Conservation (phyloP, 2,329 filamentous ascomycete genomes). For the Sporothrix euskadiensis region DNA sequence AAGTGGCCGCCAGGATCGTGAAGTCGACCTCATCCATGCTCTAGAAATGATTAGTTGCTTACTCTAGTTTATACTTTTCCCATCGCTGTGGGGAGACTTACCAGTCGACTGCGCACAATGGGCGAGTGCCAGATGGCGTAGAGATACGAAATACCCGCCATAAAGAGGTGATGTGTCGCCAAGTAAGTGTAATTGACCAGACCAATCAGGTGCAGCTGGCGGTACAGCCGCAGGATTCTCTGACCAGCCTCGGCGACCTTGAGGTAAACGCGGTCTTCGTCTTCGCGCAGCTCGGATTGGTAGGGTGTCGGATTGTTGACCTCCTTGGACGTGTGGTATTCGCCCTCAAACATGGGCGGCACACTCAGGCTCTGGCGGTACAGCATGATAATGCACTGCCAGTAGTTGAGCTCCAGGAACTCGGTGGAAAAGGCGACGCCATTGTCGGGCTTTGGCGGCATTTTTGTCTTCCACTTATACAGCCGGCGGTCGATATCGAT, state of each 20-base stretch:
- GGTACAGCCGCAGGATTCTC: constrained; percentile 85
- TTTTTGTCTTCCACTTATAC: constrained; percentile 81
- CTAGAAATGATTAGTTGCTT: constrained; percentile 40
- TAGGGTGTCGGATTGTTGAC: constrained; percentile 64
- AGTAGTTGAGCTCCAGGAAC: constrained; percentile 93
- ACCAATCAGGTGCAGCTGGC: constrained; percentile 81
- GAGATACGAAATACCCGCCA: constrained; percentile 93
- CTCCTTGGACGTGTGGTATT: constrained; percentile 67
- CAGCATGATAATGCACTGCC: constrained; percentile 94
- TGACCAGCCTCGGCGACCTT: constrained; percentile 95
- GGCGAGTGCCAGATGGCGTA: constrained; percentile 98
- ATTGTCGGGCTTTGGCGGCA: constrained; percentile 74
- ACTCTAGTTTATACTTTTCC: neutral
- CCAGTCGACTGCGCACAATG: constrained; percentile 79
- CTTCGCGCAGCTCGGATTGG: constrained; percentile 67
- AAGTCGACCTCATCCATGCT: constrained; percentile 97
- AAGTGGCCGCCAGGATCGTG: constrained; percentile 88
- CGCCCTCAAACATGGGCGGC: constrained; percentile 78
- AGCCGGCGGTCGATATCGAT: constrained; percentile 81
- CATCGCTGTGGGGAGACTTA: constrained; percentile 49
- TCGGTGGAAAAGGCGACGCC: constrained; percentile 87
- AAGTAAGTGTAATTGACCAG: constrained; percentile 96
- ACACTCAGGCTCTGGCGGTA: constrained; percentile 89
- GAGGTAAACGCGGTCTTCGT: constrained; percentile 88
- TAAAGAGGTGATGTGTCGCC: constrained; percentile 94